phyloP scores from a whole-genome alignment of 202 grass and related monocot species.

The Alloteropsis angusta region DNA sequence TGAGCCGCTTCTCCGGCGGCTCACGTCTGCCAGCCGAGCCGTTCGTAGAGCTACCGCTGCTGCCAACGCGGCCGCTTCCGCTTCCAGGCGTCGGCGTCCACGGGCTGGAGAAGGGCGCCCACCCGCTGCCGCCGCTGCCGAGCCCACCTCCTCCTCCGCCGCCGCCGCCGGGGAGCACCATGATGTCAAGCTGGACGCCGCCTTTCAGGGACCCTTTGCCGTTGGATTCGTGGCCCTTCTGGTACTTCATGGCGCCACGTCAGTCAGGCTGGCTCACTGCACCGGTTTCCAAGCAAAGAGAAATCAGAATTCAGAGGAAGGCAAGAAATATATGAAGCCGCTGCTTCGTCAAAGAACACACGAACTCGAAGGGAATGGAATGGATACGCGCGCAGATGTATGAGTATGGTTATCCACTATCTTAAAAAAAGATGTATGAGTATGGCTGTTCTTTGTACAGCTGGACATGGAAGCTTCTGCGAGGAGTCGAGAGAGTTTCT shows the following conservation, averaged over 20 bases:
- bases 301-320: neutral
- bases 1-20: neutral
- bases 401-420: too few relatives aligned
- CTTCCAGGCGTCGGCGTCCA: neutral
- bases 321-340: neutral
- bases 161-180: neutral
- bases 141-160: neutral
- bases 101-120: conserved; percentile 18
- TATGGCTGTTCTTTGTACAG: neutral
- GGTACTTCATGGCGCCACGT: conserved; percentile 9
- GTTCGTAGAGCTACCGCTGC: neutral
- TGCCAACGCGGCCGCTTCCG: neutral
- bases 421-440: too few relatives aligned
- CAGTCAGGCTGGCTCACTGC: neutral
- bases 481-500: neutral
- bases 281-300: neutral
- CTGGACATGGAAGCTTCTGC: neutral
- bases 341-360: neutral
- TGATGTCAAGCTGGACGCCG: conserved; percentile 21
- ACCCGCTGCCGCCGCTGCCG: neutral
- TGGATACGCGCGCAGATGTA: neutral
- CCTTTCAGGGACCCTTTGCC: neutral
- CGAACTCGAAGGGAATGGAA: neutral
- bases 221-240: neutral
- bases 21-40: neutral